Evolutionary conservation across 108 stramenopile genomes (phyloP), one percentile per base, ranked within the genome.

Genomic region (Pseudonitzschia pungens): DNA sequence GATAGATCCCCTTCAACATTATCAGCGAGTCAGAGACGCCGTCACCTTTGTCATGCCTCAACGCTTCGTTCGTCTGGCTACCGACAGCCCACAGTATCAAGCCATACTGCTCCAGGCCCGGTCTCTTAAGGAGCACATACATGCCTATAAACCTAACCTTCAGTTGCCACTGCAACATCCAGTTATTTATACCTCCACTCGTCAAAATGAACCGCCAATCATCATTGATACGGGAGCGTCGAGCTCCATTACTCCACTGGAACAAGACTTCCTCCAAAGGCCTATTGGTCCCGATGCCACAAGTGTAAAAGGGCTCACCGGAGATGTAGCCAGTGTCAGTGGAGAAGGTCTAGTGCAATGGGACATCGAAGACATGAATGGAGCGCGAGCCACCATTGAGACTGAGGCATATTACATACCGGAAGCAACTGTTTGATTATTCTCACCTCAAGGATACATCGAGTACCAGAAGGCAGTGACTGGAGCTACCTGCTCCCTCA

Each of bases 181-280:
- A 36, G 36, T 5, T 5, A 53, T 7, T 12, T 53, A 22, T 12
- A 12, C 11, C 10, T 53, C 53, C 6, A 22, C 53, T 12, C 22
- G 6, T 0, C 6, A 7, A 53, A 24, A 24, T 12, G 11, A 53
- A 53, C 53, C 55, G 33, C 67, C 81, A 1, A 63, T 82, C 7
- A 73, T 82, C 12, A 72, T 77, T 57, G 77, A 82, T 29, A 74
- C 81, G 6, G 77, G 81, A 22, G 71, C 71, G 6, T 72, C 72
- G 0, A 28, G 68, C 28, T 62, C 68, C n/a, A 50, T 82, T 41
- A 82, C 73, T 8, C 81, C 81, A 48, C 36, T 32, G 22, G 18
- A 16, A 9, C 8, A 11, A 21, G 81, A 82, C 53, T 82, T 77
- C 55, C 26, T 74, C 9, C 11, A 21, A n/a, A 40, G 40, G 1